Conservation (phyloP, 1,139 yeast genomes). For the Suhomyces bolitotheri region DNA sequence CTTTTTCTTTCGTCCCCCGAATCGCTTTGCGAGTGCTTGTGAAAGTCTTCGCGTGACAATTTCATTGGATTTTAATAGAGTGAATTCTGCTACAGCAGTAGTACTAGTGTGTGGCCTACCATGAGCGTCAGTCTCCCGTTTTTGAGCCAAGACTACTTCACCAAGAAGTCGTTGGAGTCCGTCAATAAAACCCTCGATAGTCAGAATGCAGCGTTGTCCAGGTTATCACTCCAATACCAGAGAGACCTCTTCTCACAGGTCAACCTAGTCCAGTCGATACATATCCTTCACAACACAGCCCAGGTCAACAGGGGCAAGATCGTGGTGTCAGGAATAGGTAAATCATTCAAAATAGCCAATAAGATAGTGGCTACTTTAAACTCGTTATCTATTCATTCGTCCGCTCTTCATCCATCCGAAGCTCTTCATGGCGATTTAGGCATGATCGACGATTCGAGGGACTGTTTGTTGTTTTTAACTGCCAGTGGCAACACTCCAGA, state of each 20-base stretch:
- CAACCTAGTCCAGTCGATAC: slow-evolving; percentile 53
- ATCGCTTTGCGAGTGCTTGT: too few species aligned
- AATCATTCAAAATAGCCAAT: slow-evolving; percentile 74
- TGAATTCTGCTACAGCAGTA: too few species aligned
- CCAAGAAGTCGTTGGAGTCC: slow-evolving; percentile 25
- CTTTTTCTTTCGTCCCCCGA: too few species aligned
- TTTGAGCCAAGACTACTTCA: slow-evolving; percentile 1
- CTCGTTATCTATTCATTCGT: slow-evolving; percentile 71
- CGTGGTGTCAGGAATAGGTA: slow-evolving; percentile 80
- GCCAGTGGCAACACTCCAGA: slow-evolving; percentile 89
- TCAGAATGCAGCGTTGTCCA: slow-evolving; percentile 38
- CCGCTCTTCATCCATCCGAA: slow-evolving; percentile 76
- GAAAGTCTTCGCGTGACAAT: too few species aligned
- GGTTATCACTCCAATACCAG: slow-evolving; percentile 33
- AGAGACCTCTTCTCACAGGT: slow-evolving; percentile 44
- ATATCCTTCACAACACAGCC: slow-evolving; percentile 51
- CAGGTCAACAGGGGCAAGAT: slow-evolving; percentile 59
- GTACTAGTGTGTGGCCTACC: too few species aligned
- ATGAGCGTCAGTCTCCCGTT: not conserved
- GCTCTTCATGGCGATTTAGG: slow-evolving; percentile 94
- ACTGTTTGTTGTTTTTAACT: slow-evolving; percentile 66
- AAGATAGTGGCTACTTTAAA: slow-evolving; percentile 81
- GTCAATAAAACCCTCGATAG: slow-evolving; percentile 31
- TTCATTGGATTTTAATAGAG: too few species aligned
- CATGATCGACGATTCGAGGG: slow-evolving; percentile 55